A percentile compares a stretch with the other conserved stretches of the same genome.
Conservation (phyloP, 164 flowering plant species). For the Magnolia changhungtana region DNA sequence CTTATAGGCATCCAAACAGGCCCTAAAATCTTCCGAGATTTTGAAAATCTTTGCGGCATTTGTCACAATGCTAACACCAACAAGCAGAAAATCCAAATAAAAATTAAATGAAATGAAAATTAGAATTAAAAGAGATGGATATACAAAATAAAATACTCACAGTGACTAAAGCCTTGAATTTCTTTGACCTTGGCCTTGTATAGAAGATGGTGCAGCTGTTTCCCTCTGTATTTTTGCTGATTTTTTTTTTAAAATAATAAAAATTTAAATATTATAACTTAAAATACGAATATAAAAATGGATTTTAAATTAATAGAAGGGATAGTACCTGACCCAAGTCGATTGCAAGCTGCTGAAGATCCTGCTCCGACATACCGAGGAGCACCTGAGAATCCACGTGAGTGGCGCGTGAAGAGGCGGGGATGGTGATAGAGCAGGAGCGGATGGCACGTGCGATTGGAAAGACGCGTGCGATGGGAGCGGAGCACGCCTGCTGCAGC, state of each 20-base stretch:
- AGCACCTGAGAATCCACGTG: constrained; percentile 53
- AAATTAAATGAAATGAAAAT: background rate
- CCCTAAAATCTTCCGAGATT: no score
- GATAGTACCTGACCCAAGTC: constrained; percentile 71
- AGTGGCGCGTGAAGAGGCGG: constrained; percentile 21
- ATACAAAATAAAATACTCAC: constrained; percentile 36
- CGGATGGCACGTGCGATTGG: constrained; percentile 53
- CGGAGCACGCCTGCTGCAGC: constrained; percentile 41
- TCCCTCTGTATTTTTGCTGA: constrained; percentile 85
- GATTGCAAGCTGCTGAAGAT: constrained; percentile 78
- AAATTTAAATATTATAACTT: background rate
- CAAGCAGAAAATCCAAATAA: background rate
- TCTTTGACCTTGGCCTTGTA: constrained; percentile 82
- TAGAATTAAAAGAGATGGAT: background rate
- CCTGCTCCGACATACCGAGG: constrained; percentile 84
- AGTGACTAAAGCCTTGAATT: constrained; percentile 65
- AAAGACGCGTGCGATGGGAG: constrained; percentile 48
- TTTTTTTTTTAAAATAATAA: background rate
- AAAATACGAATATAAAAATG: background rate
- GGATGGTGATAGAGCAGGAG: constrained; percentile 26
- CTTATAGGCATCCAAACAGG: no score
- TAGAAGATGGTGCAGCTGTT: constrained; percentile 76
- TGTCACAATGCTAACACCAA: no score
- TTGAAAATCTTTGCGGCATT: no score
- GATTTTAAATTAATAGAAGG: background rate